Evolutionary conservation across 805 yeast species (phyloP), one percentile per base, ranked within the genome.

Genomic region (Yarrowia alimentaria): DNA sequence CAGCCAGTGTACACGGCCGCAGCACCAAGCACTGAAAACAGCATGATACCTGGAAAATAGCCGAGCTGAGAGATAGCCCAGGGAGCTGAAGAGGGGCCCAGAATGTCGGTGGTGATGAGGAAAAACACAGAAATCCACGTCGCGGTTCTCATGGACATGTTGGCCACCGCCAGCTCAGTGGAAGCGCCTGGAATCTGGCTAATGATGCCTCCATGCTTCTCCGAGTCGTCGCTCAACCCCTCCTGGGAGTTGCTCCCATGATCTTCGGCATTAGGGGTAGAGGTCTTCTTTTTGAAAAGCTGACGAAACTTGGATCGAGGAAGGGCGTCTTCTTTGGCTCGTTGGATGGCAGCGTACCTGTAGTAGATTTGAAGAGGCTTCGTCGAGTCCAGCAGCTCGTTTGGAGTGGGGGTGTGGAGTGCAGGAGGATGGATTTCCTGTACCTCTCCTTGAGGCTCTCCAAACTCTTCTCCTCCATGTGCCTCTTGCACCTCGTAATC

Each of bases 81-180:
- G 1, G 75, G 75, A 21, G 75, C 73, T 45, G 65, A 62, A 8
- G 68, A 61, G 16, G 75, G 76, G 12, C 75, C 76, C 31, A 72
- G 61, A 38, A 71, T 70, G 60, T 72, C 75, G 5, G 75, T 70
- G 18, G 76, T 71, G 54, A 71, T 72, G 45, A 72, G 58, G 54
- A 64, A 69, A 59, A 71, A 70, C n/a, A 70, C 72, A 2, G 57
- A 29, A 21, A 57, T 43, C 59, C 60, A 58, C 6, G 59, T 45
- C 2, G 61, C 62, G 11, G 52, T 56, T 54, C 61, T 56, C 22
- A 55, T 26, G 19, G 56, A 50, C 37, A 58, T 49, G 50, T 55
- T 53, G 18, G 61, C 61, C 10, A 43, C 30, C 5, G 50, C 50
- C 6, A 43, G 21, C 11, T 43, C 50, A 17, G 14, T 14, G 13